These are phyloP conservation scores for Venustampulla echinocandica DNA, from an alignment of 495 filamentous ascomycete genomes.

Conservation along the genomic window DNA sequence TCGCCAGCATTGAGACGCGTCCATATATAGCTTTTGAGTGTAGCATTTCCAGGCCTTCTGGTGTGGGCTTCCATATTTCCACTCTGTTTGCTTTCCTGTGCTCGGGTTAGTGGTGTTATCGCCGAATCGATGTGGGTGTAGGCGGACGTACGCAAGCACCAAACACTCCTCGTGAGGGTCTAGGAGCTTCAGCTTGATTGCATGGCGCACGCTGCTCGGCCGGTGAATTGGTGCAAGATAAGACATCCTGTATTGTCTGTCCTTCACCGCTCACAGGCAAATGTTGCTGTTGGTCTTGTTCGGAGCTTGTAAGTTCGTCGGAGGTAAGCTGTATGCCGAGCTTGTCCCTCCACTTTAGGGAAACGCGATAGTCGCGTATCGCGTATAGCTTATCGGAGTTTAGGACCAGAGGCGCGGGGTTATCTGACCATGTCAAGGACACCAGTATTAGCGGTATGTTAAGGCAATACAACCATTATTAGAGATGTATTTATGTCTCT, in stretches of 20 bases:
- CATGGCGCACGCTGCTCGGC: slow-evolving; percentile 82
- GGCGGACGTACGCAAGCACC: slow-evolving; percentile 66
- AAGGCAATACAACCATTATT: too few relatives aligned
- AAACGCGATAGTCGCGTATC: too few relatives aligned
- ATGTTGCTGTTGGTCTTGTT: background rate
- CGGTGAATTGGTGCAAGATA: slow-evolving; percentile 92
- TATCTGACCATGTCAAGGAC: too few relatives aligned
- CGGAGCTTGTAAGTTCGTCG: background rate
- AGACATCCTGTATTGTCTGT: slow-evolving; percentile 51
- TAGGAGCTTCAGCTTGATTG: slow-evolving; percentile 69
- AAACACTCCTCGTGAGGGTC: slow-evolving; percentile 66
- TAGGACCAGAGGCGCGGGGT: too few relatives aligned
- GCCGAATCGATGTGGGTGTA: slow-evolving; percentile 4
- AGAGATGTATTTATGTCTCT: too few relatives aligned
- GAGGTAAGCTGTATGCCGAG: background rate
- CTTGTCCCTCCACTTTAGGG: too few relatives aligned
- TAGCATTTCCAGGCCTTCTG: slow-evolving; percentile 40
- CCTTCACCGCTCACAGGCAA: background rate
- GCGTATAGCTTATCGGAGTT: too few relatives aligned
- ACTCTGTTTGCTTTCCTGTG: slow-evolving; percentile 82
- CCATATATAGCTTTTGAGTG: slow-evolving; percentile 68
- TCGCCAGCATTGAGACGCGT: slow-evolving; percentile 75
- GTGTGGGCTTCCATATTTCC: slow-evolving; percentile 62
- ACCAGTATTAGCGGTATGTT: too few relatives aligned
- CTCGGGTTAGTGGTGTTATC: slow-evolving; percentile 2